These are phyloP conservation scores for Saturnispora ahearnii DNA, from an alignment of 805 yeast species.

Conservation along the genomic window DNA sequence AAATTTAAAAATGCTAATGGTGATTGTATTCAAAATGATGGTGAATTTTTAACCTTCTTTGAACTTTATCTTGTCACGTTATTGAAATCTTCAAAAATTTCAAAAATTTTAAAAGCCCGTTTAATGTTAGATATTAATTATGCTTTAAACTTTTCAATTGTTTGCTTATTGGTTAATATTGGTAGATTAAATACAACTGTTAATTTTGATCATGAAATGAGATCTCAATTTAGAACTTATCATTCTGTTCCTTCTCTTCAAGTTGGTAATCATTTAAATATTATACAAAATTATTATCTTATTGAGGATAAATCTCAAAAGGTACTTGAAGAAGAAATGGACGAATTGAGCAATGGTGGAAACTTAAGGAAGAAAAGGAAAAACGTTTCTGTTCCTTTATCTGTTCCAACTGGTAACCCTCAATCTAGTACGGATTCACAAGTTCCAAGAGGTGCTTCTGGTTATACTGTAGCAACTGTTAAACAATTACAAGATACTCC, in stretches of 20 bases:
- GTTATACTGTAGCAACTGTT: conserved; percentile 36
- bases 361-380: conserved; percentile 11
- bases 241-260: conserved; percentile 91
- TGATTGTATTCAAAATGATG: conserved; percentile 18
- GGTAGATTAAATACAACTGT: conserved; percentile 94
- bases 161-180: conserved; percentile 75
- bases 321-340: conserved; percentile 14
- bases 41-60: conserved; percentile 59
- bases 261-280: conserved; percentile 40
- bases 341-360: background rate
- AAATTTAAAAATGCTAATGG: conserved; percentile 20
- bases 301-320: conserved; percentile 14
- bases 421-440: background rate
- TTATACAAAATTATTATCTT: conserved; percentile 22
- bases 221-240: conserved; percentile 83
- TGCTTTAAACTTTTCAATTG: conserved; percentile 28
- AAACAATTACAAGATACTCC: conserved; percentile 94
- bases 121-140: conserved; percentile 47
- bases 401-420: background rate
- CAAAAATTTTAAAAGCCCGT: conserved; percentile 74
- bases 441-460: conserved; percentile 7
- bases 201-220: conserved; percentile 92
- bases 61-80: conserved; percentile 76
- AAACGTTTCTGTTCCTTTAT: background rate
- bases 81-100: conserved; percentile 75